Conservation (phyloP, 2,329 filamentous ascomycete species). For the Helotiales sp. region DNA sequence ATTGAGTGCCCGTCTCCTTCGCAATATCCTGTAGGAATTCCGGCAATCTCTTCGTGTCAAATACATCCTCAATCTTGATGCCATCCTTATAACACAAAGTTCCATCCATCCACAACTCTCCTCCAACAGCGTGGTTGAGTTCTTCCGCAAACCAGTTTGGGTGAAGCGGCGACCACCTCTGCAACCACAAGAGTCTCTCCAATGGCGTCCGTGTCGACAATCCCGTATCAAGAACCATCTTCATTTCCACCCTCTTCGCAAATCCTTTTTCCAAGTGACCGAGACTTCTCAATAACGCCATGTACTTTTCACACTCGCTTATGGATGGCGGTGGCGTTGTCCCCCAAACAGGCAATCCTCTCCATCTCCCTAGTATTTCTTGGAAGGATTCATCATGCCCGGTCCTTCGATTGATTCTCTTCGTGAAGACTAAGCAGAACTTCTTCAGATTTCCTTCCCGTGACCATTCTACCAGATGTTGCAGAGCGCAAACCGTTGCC, state of each 20-base stretch:
- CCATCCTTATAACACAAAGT: conserved; percentile 7
- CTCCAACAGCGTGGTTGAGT: conserved; percentile 9
- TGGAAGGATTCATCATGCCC: background rate
- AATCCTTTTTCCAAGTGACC: background rate
- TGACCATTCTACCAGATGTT: background rate
- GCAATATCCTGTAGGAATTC: background rate
- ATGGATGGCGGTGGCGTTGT: background rate
- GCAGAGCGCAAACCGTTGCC: background rate
- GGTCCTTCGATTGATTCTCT: background rate
- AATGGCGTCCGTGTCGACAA: background rate
- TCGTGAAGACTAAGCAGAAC: background rate
- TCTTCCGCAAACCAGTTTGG: background rate
- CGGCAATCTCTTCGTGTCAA: background rate
- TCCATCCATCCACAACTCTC: conserved; percentile 13
- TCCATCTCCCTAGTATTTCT: background rate
- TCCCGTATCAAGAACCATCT: background rate
- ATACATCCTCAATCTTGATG: background rate
- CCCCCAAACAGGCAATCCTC: background rate
- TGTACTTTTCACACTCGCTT: background rate
- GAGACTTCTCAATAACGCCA: background rate
- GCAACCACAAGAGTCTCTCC: background rate
- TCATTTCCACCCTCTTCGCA: background rate
- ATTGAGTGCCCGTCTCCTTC: background rate
- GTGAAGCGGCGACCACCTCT: background rate
- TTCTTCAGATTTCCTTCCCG: background rate